Evolutionary conservation across 106 monocot genomes (phyloP), one percentile per base, ranked within the genome.

Genomic region (Triglochin maritima): DNA sequence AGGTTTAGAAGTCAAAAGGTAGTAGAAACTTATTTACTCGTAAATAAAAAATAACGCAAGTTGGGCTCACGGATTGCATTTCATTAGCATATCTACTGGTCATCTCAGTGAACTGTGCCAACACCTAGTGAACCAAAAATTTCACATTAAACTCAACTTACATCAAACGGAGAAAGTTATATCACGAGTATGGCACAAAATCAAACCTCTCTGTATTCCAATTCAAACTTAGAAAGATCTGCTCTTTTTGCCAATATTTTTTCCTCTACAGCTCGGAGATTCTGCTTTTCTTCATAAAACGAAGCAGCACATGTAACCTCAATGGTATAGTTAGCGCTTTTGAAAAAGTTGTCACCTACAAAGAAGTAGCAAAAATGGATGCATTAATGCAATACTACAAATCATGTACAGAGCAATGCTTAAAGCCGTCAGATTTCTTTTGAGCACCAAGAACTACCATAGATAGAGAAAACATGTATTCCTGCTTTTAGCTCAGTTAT

Each of bases 261-360:
- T 46, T 86, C 88, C 59, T 98, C 98, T 48, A 92, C 86, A 59
- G 74, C 64, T 60, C 79, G 88, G 46, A 98, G 88, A 44, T 73
- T 82, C 46, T 84, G 81, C 72, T 86, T 92, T 75, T 98, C 86
- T 49, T 59, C 76, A 42, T 77, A 69, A 77, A 98, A 98, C 4
- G 86, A 79, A 69, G 86, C 84, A 41, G 86, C 84, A 63, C 84
- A 92, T 54, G 92, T 56, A 60, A 86, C 66, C 69, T 98, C 98
- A 72, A 98, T 82, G 2, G 86, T 86, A 75, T 98, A 98, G 49
- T 66, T 84, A 63, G 72, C 86, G 73, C 92, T 89, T 74, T 74
- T 88, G 54, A 92, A 98, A 67, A 98, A 98, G 66, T 98, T 98
- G 42, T 98, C 98, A 47, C 98, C 98, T 98, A 74, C 17, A 59